Evolutionary conservation across 257 asterid species (phyloP).

Genomic region (Fraxinus cuspidata): DNA sequence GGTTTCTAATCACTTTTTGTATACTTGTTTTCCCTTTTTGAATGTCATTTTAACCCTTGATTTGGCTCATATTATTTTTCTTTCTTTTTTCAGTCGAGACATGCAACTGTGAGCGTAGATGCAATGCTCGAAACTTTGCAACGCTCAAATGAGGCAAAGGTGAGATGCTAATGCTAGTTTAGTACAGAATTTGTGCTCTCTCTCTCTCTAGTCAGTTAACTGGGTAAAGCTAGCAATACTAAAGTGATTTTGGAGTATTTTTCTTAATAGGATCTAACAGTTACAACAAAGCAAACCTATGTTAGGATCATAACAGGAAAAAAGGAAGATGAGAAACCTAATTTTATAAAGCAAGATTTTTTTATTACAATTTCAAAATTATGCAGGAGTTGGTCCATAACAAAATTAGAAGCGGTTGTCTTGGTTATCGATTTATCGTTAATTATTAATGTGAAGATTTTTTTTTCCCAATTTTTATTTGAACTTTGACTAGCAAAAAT

Average conservation of each 20-base stretch:
- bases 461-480: neutral
- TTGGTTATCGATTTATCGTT: neutral
- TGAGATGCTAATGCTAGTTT: slow-evolving; percentile 25
- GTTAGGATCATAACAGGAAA: neutral
- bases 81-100: slow-evolving; percentile 62
- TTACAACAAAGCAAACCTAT: neutral
- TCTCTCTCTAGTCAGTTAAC: neutral
- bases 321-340: neutral
- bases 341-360: neutral
- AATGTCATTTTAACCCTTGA: neutral
- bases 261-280: neutral
- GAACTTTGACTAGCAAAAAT: neutral
- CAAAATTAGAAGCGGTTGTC: neutral
- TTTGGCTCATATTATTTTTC: neutral
- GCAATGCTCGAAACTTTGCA: slow-evolving; percentile 87
- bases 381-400: neutral
- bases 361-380: neutral
- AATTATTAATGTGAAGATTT: slow-evolving; percentile 1
- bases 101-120: slow-evolving; percentile 83
- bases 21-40: neutral
- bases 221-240: neutral
- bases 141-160: slow-evolving; percentile 59
- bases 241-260: neutral
- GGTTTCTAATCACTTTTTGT: neutral
- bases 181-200: neutral